Evolutionary conservation across 495 filamentous ascomycete species (phyloP).

Genomic region (Hypoxylon fragiforme): DNA sequence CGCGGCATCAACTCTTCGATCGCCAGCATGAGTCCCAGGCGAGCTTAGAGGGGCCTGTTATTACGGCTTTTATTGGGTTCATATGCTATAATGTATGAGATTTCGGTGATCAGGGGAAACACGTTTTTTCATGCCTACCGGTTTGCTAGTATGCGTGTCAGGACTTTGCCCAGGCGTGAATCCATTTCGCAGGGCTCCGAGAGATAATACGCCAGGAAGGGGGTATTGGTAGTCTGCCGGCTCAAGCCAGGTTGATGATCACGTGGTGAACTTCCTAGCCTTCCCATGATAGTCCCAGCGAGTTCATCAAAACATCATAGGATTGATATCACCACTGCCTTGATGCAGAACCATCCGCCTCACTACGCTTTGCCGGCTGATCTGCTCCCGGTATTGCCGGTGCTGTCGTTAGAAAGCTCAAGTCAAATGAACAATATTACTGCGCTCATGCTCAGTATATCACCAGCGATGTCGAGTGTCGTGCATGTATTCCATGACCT

Average conservation of each 20-base stretch:
- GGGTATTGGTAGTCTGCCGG: slow-evolving; percentile 9
- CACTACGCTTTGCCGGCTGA: slow-evolving; percentile 21
- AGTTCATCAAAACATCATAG: slow-evolving; percentile 16
- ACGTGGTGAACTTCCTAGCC: slow-evolving; percentile 16
- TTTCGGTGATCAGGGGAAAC: slow-evolving; percentile 6
- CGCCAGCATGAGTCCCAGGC: slow-evolving; percentile 7
- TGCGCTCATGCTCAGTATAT: slow-evolving; percentile 16
- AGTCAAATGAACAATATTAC: slow-evolving; percentile 9
- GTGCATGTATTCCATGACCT: slow-evolving; percentile 11
- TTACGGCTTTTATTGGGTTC: slow-evolving; percentile 21
- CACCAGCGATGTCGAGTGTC: slow-evolving; percentile 21
- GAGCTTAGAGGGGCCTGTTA: slow-evolving; percentile 8
- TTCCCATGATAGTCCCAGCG: slow-evolving; percentile 5
- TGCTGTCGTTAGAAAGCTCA: slow-evolving; percentile 1
- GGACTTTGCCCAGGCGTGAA: slow-evolving; percentile 18
- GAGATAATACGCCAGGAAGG: slow-evolving; percentile 9
- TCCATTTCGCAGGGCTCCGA: slow-evolving; percentile 19
- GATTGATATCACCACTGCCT: slow-evolving; percentile 21
- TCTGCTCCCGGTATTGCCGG: slow-evolving; percentile 17
- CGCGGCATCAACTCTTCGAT: slow-evolving; percentile 19
- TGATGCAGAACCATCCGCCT: slow-evolving; percentile 15
- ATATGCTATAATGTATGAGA: slow-evolving; percentile 24
- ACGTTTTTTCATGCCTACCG: slow-evolving; percentile 1
- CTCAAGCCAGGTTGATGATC: slow-evolving; percentile 16
- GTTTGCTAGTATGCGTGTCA: slow-evolving; percentile 5